A percentile compares a stretch with the other conserved stretches of the same genome.
Conservation (phyloP, 2,329 filamentous ascomycete genomes). For the Scytalidium lignicola region DNA sequence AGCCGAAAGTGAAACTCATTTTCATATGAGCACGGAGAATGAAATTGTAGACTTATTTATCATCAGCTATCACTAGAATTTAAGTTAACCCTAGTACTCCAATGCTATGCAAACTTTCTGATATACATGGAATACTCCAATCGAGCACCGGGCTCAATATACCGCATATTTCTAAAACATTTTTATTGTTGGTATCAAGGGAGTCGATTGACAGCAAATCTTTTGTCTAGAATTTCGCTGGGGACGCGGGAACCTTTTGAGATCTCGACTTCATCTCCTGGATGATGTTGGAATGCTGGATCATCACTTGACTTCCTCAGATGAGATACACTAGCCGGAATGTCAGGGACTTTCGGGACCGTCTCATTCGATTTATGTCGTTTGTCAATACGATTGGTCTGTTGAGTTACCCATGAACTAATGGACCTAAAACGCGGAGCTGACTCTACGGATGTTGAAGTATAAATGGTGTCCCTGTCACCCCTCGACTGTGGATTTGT, state of each 20-base stretch:
- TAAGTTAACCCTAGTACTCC: neutral
- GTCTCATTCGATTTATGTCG: conserved; percentile 34
- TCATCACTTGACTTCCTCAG: conserved; percentile 23
- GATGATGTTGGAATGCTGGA: conserved; percentile 24
- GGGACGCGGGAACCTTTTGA: conserved; percentile 21
- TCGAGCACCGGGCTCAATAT: conserved; percentile 18
- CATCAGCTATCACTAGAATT: neutral
- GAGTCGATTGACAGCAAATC: conserved; percentile 15
- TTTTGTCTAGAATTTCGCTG: conserved; percentile 25
- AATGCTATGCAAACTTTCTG: neutral
- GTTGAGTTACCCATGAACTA: conserved; percentile 61
- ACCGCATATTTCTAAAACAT: conserved; percentile 1
- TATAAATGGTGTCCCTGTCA: conserved; percentile 26
- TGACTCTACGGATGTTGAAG: conserved; percentile 24
- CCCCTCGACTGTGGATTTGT: conserved; percentile 11
- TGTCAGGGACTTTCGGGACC: conserved; percentile 21
- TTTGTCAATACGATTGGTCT: conserved; percentile 48
- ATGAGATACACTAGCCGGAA: conserved; percentile 16
- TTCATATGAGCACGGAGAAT: no score
- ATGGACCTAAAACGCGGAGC: conserved; percentile 52
- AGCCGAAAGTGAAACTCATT: no score
- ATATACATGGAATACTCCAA: conserved; percentile 2
- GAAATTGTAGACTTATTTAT: neutral
- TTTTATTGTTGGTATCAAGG: conserved; percentile 4
- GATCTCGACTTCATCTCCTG: conserved; percentile 25